These are phyloP conservation scores for Moringa oleifera DNA, from an alignment of 345 rosid species.

Conservation along the genomic window DNA sequence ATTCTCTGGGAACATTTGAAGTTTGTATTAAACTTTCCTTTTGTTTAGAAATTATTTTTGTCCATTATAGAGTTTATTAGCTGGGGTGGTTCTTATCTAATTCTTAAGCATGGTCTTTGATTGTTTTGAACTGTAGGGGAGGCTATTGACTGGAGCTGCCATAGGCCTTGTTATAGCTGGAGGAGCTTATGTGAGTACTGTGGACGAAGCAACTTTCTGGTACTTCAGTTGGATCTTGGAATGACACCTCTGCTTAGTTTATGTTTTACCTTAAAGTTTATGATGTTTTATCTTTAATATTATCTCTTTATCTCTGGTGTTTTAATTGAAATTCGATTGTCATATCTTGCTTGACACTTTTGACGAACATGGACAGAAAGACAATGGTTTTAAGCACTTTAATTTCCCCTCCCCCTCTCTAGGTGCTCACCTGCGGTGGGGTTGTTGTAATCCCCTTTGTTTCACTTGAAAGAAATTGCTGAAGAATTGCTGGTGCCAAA, in stretches of 20 bases:
- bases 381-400: no score
- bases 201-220: constrained; percentile 99
- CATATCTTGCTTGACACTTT: no score
- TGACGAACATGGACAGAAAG: no score
- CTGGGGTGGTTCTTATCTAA: neutral
- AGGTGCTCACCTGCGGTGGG: no score
- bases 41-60: no score
- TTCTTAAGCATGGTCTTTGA: neutral
- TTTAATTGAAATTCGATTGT: no score
- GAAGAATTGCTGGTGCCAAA: neutral
- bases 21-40: neutral
- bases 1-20: neutral
- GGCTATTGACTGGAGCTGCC: constrained; percentile 77
- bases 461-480: neutral
- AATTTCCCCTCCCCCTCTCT: no score
- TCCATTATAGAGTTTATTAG: neutral
- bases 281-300: neutral
- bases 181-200: constrained; percentile 94
- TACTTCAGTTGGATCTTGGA: constrained; percentile 27
- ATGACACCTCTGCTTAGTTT: constrained; percentile 4
- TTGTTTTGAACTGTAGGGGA: constrained; percentile 45
- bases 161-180: constrained; percentile 79
- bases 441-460: no score
- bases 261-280: constrained; percentile 8
- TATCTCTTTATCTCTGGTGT: neutral